These are phyloP conservation scores for Suillus americanus DNA, from an alignment of 768 basidiomycete genomes.

Conservation along the genomic window DNA sequence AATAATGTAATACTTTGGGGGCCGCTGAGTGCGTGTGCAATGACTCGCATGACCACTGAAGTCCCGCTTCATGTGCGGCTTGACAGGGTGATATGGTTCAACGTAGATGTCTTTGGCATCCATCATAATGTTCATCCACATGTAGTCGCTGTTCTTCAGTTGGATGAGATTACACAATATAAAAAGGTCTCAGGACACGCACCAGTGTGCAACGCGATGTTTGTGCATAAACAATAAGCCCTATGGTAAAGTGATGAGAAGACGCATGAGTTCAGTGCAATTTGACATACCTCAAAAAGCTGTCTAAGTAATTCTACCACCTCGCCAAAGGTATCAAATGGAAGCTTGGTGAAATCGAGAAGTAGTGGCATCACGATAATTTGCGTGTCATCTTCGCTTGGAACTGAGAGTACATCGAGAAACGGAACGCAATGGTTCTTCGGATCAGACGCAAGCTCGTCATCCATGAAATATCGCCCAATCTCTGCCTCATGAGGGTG, in stretches of 20 bases:
- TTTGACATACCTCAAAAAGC: conserved; percentile 36
- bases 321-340: conserved; percentile 34
- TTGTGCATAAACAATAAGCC: conserved; percentile 28
- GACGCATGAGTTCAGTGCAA: too few species aligned
- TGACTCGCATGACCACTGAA: conserved; percentile 20
- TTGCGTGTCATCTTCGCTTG: conserved; percentile 1
- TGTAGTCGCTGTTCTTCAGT: conserved; percentile 16
- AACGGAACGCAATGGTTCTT: conserved; percentile 38
- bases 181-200: too few species aligned
- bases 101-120: conserved; percentile 26
- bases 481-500: conserved; percentile 34
- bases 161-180: too few species aligned
- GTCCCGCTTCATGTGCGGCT: conserved; percentile 15
- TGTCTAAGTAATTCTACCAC: conserved; percentile 33
- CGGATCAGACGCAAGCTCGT: background rate
- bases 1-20: conserved; percentile 34
- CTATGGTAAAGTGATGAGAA: too few species aligned
- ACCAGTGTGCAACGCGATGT: conserved; percentile 1
- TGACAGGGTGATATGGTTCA: conserved; percentile 25
- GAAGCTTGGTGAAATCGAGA: conserved; percentile 19
- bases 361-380: conserved; percentile 39
- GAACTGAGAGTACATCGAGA: conserved; percentile 22
- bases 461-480: conserved; percentile 17
- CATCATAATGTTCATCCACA: conserved; percentile 32
- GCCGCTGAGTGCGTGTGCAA: conserved; percentile 28